phyloP scores from a whole-genome alignment of 495 filamentous ascomycete species.

The Penicillium alfredii region DNA sequence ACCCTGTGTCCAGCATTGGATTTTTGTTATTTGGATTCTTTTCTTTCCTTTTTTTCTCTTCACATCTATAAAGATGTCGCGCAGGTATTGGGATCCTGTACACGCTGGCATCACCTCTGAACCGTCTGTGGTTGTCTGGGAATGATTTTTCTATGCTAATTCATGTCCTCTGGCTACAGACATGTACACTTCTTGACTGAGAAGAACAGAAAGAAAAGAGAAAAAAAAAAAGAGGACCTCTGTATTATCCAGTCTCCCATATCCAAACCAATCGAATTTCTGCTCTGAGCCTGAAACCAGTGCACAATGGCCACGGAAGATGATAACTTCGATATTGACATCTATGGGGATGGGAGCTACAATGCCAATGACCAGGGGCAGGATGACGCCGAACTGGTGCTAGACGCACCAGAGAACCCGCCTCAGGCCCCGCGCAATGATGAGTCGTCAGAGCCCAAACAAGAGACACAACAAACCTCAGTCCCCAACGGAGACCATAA shows the following conservation, averaged over 20 bases:
- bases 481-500: constrained; percentile 18
- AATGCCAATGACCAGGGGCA: constrained; percentile 44
- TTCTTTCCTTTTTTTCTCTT: constrained; percentile 6
- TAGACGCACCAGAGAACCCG: constrained; percentile 29
- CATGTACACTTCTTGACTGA: constrained; percentile 41
- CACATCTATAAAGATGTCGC: constrained; percentile 6
- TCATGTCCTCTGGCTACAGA: constrained; percentile 34
- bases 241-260: constrained; percentile 30
- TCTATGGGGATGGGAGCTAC: constrained; percentile 75
- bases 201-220: constrained; percentile 20
- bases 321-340: constrained; percentile 97
- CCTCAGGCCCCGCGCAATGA: constrained; percentile 1
- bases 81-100: background rate
- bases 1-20: constrained; percentile 13
- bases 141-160: constrained; percentile 36
- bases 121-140: constrained; percentile 9
- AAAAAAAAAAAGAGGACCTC: constrained; percentile 29
- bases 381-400: constrained; percentile 39
- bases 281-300: constrained; percentile 19
- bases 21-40: constrained; percentile 8
- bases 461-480: constrained; percentile 10
- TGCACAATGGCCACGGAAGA: constrained; percentile 69
- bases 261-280: constrained; percentile 25
- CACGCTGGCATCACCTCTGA: too few relatives aligned
- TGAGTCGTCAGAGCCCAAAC: too few relatives aligned